phyloP scores from a whole-genome alignment of 148 eudicot genomes.

The Camellia japonica region DNA sequence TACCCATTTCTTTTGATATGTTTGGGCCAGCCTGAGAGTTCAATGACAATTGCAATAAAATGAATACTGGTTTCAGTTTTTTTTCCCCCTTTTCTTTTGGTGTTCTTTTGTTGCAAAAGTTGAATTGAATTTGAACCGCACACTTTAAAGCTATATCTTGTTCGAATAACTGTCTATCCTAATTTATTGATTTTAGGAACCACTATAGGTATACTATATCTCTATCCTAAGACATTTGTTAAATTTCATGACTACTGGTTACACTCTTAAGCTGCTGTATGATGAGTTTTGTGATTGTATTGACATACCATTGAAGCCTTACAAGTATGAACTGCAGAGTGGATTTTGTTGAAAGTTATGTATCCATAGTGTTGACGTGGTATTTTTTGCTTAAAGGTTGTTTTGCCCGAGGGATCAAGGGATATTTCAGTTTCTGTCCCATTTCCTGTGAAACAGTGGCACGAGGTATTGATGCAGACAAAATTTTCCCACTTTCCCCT shows the following conservation, averaged over 20 bases:
- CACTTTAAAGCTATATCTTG: neutral
- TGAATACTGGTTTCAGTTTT: neutral
- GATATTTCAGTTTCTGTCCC: slow-evolving; percentile 79
- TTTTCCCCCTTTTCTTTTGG: neutral
- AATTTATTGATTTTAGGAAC: neutral
- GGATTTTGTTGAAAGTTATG: neutral
- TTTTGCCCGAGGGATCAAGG: slow-evolving; percentile 91
- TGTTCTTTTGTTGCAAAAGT: neutral
- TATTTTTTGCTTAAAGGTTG: slow-evolving; percentile 56
- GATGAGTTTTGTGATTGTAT: slow-evolving; percentile 1
- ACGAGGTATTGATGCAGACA: slow-evolving; percentile 54
- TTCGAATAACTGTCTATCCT: neutral
- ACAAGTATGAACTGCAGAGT: neutral
- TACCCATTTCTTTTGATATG: neutral
- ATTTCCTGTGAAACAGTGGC: slow-evolving; percentile 63
- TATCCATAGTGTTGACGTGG: neutral
- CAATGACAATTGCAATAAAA: neutral
- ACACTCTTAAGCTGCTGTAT: neutral
- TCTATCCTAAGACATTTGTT: neutral
- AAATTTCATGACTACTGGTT: neutral
- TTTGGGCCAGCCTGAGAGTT: neutral
- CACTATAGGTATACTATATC: neutral
- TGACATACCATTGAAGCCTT: neutral
- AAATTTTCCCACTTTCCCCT: slow-evolving; percentile 3
- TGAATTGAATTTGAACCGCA: neutral